A percentile compares a stretch with the other conserved stretches of the same genome.
Evolutionary conservation across 441 rosid genomes (phyloP).

Genomic region (Jatropha podagrica): DNA sequence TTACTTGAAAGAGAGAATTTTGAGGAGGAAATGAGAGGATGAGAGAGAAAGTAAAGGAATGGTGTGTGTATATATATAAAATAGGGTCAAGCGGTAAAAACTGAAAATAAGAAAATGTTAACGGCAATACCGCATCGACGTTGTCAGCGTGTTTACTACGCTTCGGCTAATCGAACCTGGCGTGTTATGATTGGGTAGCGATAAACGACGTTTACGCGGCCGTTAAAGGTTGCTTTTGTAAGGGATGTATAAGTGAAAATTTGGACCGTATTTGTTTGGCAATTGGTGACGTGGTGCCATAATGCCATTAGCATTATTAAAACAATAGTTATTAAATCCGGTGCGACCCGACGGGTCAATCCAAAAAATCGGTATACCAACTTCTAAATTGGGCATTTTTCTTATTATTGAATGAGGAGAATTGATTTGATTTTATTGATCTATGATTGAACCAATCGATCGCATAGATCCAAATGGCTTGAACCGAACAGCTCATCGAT

Average conservation of each 20-base stretch:
- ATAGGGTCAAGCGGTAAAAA: not conserved
- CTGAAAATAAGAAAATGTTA: not conserved
- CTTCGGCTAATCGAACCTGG: slow-evolving; percentile 22
- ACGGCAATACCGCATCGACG: slow-evolving; percentile 32
- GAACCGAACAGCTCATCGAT: too few relatives aligned
- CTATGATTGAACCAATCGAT: too few relatives aligned
- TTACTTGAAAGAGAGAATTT: not conserved
- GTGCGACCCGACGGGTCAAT: too few relatives aligned
- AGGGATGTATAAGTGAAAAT: not conserved
- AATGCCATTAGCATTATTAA: too few relatives aligned
- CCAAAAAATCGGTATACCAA: too few relatives aligned
- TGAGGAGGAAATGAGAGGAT: not conserved
- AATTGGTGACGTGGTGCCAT: too few relatives aligned
- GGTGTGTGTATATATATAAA: not conserved
- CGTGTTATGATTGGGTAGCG: not conserved
- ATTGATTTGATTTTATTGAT: too few relatives aligned
- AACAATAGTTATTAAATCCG: too few relatives aligned
- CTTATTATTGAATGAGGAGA: too few relatives aligned
- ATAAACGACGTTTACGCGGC: slow-evolving; percentile 13
- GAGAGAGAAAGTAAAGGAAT: not conserved
- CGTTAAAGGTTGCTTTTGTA: not conserved
- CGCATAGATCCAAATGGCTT: too few relatives aligned
- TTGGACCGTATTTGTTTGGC: too few relatives aligned
- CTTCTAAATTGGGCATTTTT: too few relatives aligned
- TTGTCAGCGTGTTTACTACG: slow-evolving; percentile 24